phyloP scores from a whole-genome alignment of 805 yeast genomes.

The Yarrowia bubula region DNA sequence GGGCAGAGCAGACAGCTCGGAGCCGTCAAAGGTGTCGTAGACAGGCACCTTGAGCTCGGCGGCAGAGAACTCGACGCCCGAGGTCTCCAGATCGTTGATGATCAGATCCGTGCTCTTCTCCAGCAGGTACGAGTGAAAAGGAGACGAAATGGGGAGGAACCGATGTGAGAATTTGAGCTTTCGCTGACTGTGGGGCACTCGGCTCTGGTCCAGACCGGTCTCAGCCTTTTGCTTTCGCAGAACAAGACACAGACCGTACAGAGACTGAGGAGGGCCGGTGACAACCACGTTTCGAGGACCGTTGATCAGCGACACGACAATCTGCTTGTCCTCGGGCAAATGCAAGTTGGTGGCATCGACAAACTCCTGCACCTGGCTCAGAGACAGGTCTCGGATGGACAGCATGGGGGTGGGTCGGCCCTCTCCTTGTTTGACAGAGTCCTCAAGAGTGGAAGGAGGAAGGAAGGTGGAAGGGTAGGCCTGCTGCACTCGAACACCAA shows the following conservation, averaged over 20 bases:
- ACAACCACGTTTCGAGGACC: slow-evolving; percentile 96
- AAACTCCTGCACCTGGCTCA: slow-evolving; percentile 71
- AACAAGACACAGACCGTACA: slow-evolving; percentile 90
- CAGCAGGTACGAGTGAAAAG: slow-evolving; percentile 91
- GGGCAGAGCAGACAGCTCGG: slow-evolving; percentile 58
- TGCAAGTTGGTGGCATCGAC: slow-evolving; percentile 89
- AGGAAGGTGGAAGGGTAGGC: slow-evolving; percentile 90
- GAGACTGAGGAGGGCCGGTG: slow-evolving; percentile 96
- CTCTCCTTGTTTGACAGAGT: slow-evolving; percentile 89
- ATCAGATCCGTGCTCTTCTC: slow-evolving; percentile 68
- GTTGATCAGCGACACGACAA: slow-evolving; percentile 84
- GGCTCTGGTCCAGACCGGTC: slow-evolving; percentile 88
- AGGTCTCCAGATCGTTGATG: slow-evolving; percentile 58
- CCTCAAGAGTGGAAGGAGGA: slow-evolving; percentile 90
- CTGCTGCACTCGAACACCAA: slow-evolving; percentile 88
- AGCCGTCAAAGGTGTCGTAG: slow-evolving; percentile 83
- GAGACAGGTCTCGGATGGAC: slow-evolving; percentile 83
- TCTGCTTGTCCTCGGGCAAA: slow-evolving; percentile 86
- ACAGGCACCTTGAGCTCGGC: slow-evolving; percentile 76
- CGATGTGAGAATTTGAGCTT: slow-evolving; percentile 90
- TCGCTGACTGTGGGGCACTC: slow-evolving; percentile 91
- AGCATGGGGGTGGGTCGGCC: slow-evolving; percentile 98
- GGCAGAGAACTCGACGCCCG: slow-evolving; percentile 56
- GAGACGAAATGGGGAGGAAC: slow-evolving; percentile 92
- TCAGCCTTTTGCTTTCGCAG: slow-evolving; percentile 94